Base-by-base conservation (phyloP, 2,329 filamentous ascomycete genomes). In the Fusarium goolgardi region DNA sequence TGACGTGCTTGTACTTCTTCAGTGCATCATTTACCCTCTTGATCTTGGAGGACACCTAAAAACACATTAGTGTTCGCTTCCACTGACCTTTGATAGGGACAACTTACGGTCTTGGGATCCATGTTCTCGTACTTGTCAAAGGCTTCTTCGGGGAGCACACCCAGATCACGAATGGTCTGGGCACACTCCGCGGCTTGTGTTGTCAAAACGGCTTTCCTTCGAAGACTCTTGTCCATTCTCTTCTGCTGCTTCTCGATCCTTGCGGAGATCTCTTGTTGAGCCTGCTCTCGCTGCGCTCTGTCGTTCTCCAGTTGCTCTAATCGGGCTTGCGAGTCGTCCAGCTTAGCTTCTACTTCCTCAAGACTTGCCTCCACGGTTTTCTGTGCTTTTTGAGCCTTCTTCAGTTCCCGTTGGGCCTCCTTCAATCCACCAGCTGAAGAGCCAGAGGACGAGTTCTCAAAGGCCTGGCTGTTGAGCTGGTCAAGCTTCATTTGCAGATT, bases 1-100 rank as follows among this genome's bases (percentile, higher is more conserved):
- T 99, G 81, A 99, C 94, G 75, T 97, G 93, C 56, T 94, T 93
- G 81, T 96, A 98, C 78, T 97, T 97, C 82, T 98, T 98, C 55
- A 98, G 84, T 0, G 92, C 90, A 72, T 97, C 93, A 67, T 97
- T 96, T 75, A 95, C 93, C 75, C 94, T 96, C 81, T 96, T 94
- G 25, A 98, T 87, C 58, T 90, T 90, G 40, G 82, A 82, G n/a
- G 83, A 82, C 61, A 88, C 87, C 84, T 88, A 64, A 6, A 13
- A 6, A 5, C 10, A 57, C 49, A 31, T 74, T 53, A 74, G 71
- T 44, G 20, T 5, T 12, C 25, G 34, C 10, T 21, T 40, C 27
- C 23, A 27, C 13, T n/a, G 4, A n/a, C 10, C 3, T n/a, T 13
- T 18, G 12, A 16, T 18, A 27, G 13, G 47, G 12, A 43, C 37